Conservation (phyloP, 2,329 filamentous ascomycete genomes). For the Moelleriella libera region DNA sequence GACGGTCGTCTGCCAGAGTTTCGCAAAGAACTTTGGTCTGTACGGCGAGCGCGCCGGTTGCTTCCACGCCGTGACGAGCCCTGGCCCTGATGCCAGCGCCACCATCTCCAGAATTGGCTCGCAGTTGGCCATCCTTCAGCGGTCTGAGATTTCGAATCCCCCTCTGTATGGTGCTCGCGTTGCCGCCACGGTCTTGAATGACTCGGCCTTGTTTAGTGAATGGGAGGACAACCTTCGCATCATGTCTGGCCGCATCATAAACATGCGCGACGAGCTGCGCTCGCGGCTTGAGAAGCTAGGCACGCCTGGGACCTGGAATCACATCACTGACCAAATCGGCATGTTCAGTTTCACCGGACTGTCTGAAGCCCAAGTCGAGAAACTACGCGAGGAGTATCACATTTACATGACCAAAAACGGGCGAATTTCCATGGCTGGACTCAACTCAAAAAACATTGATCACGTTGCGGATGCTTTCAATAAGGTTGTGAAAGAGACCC, state of each 20-base stretch:
- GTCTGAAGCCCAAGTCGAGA: constrained; percentile 56
- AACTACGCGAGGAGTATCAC: constrained; percentile 56
- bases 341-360: constrained; percentile 96
- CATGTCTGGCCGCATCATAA: constrained; percentile 91
- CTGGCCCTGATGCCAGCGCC: constrained; percentile 50
- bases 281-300: constrained; percentile 68
- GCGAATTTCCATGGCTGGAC: constrained; percentile 94
- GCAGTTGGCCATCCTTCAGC: constrained; percentile 86
- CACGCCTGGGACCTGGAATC: constrained; percentile 87
- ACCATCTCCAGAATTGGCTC: constrained; percentile 56
- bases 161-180: constrained; percentile 90
- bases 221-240: constrained; percentile 87
- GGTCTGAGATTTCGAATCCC: constrained; percentile 94
- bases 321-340: constrained; percentile 97
- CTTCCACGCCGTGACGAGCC: constrained; percentile 81
- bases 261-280: constrained; percentile 72
- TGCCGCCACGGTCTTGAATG: constrained; percentile 72
- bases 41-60: constrained; percentile 94
- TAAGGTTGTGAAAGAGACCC: constrained; percentile 47
- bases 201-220: constrained; percentile 65
- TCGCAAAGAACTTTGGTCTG: constrained; percentile 95
- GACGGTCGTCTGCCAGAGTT: constrained; percentile 79
- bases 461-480: constrained; percentile 87
- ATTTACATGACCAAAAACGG: constrained; percentile 97
- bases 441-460: constrained; percentile 83